These are phyloP conservation scores for Rhizophagus sp. DNA, from an alignment of 192 early-diverging fungal species.

Conservation along the genomic window DNA sequence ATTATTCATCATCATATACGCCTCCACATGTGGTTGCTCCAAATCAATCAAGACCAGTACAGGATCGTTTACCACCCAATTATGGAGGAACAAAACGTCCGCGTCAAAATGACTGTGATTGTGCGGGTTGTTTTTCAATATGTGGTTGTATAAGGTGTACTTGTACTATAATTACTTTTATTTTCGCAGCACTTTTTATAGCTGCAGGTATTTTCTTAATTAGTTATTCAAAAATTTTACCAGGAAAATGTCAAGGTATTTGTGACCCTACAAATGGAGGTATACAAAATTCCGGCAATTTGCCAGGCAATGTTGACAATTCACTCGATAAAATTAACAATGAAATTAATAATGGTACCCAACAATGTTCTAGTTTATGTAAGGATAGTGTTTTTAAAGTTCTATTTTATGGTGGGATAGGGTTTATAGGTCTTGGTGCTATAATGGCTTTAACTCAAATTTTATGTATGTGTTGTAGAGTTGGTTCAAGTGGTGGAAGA, in stretches of 20 bases:
- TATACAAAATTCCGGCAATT: background rate
- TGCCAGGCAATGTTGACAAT: background rate
- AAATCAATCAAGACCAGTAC: background rate
- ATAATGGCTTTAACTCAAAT: background rate
- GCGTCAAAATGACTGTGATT: background rate
- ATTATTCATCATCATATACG: background rate
- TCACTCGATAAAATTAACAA: background rate
- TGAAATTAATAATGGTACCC: background rate
- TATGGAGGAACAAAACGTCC: background rate
- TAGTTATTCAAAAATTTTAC: constrained; percentile 4
- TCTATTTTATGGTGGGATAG: constrained; percentile 24
- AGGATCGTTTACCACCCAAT: too few species aligned
- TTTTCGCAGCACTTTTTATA: constrained; percentile 17
- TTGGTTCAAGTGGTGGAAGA: constrained; percentile 23
- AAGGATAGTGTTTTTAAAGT: background rate
- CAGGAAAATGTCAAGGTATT: constrained; percentile 7
- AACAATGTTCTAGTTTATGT: constrained; percentile 1
- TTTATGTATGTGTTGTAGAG: constrained; percentile 7
- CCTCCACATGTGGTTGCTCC: background rate
- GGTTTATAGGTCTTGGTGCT: background rate
- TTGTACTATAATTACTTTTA: background rate
- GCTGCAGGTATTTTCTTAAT: background rate
- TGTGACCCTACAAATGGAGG: constrained; percentile 12
- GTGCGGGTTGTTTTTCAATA: constrained; percentile 5
- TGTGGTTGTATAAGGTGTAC: constrained; percentile 29